Percentiles rank a stretch among this genome's conserved stretches.
These are phyloP conservation scores for Lumnitzera racemosa DNA, from an alignment of 345 rosid genomes.

Conservation along the genomic window DNA sequence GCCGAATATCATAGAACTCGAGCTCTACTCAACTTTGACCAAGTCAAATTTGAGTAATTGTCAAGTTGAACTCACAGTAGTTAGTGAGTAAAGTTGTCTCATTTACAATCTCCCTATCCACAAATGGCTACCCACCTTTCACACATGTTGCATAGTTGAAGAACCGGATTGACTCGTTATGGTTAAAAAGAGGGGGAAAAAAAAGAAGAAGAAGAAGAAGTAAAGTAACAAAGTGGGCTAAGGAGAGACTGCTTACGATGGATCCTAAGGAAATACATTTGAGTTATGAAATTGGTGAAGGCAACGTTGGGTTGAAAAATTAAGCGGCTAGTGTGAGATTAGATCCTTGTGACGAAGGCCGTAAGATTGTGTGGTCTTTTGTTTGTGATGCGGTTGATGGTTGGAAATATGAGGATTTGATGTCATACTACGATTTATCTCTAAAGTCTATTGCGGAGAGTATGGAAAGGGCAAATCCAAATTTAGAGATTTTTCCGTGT, in stretches of 20 bases:
- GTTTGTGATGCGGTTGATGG: constrained; percentile 52
- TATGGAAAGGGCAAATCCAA: constrained; percentile 22
- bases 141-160: constrained; percentile 34
- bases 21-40: too few species aligned
- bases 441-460: constrained; percentile 37
- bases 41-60: too few species aligned
- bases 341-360: constrained; percentile 16
- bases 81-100: too few species aligned
- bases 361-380: constrained; percentile 58
- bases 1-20: too few species aligned
- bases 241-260: constrained; percentile 46
- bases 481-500: not conserved
- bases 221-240: constrained; percentile 34
- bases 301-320: constrained; percentile 38
- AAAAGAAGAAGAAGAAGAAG: too few species aligned
- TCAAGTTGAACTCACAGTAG: too few species aligned
- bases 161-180: constrained; percentile 57
- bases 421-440: constrained; percentile 16
- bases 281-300: constrained; percentile 55
- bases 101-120: too few species aligned
- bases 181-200: not conserved
- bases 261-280: constrained; percentile 30
- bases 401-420: constrained; percentile 37
- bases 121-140: constrained; percentile 36
- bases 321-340: constrained; percentile 40